Evolutionary conservation across 2,329 filamentous ascomycete genomes (phyloP).

Genomic region (Aureobasidium pullulans): DNA sequence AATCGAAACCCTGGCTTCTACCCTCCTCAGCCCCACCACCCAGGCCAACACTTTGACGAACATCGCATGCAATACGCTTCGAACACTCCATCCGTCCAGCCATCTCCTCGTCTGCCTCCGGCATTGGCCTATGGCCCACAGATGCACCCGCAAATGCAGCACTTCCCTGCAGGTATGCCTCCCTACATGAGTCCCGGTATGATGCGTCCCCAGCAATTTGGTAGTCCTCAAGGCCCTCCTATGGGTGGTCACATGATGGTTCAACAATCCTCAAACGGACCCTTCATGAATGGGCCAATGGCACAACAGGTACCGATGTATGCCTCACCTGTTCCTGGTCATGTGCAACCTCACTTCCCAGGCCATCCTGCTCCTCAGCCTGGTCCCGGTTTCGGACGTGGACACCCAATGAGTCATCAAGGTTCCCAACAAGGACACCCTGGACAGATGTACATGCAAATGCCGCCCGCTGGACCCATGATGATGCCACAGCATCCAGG

Average conservation of each 20-base stretch:
- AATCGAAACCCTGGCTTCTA: slow-evolving; percentile 69
- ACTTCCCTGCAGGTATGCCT: slow-evolving; percentile 68
- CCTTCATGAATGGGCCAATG: slow-evolving; percentile 62
- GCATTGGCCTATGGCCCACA: slow-evolving; percentile 47
- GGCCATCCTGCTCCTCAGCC: slow-evolving; percentile 29
- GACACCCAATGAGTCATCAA: slow-evolving; percentile 90
- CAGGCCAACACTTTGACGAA: slow-evolving; percentile 68
- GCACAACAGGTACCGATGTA: slow-evolving; percentile 72
- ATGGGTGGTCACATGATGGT: slow-evolving; percentile 78
- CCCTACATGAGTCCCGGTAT: slow-evolving; percentile 61
- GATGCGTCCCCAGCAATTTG: slow-evolving; percentile 67
- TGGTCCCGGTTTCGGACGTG: slow-evolving; percentile 65
- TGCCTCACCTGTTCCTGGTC: slow-evolving; percentile 56
- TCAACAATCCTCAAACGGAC: slow-evolving; percentile 58
- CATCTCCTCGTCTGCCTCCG: slow-evolving; percentile 68
- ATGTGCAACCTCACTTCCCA: slow-evolving; percentile 59
- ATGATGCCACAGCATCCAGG: slow-evolving; percentile 18
- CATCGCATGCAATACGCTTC: slow-evolving; percentile 83
- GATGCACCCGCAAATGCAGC: slow-evolving; percentile 36
- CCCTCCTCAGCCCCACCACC: slow-evolving; percentile 66
- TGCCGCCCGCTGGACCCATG: slow-evolving; percentile 55
- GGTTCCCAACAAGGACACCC: slow-evolving; percentile 82
- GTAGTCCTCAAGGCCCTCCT: slow-evolving; percentile 59
- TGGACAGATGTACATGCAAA: slow-evolving; percentile 63
- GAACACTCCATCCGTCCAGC: slow-evolving; percentile 63